Evolutionary conservation across 106 monocot species (phyloP).

Genomic region (Narthecium ossifragum): DNA sequence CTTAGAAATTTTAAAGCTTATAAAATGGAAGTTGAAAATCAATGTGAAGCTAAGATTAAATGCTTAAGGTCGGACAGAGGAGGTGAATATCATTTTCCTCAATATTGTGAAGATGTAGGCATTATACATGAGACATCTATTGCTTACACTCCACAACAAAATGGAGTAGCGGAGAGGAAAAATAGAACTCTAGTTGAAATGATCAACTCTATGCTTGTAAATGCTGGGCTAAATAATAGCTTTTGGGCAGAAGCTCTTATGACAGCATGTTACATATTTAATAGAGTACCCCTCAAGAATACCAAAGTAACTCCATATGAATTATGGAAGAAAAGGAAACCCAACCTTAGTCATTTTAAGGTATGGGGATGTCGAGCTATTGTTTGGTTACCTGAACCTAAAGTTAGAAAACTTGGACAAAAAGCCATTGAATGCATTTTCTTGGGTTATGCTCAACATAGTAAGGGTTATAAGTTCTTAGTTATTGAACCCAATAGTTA

Average conservation of each 20-base stretch:
- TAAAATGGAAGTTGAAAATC: neutral
- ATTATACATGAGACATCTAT: neutral
- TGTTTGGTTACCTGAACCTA: neutral
- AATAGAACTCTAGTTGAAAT: neutral
- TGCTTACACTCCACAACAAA: neutral
- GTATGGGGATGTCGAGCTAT: neutral
- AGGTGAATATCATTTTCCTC: neutral
- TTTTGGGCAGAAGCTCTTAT: neutral
- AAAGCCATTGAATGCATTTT: too few relatives aligned
- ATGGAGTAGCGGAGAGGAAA: neutral
- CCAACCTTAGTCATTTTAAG: neutral
- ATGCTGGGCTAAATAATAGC: neutral
- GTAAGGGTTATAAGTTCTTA: too few relatives aligned
- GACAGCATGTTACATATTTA: neutral
- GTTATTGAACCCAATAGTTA: too few relatives aligned
- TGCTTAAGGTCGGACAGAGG: neutral
- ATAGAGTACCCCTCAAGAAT: neutral
- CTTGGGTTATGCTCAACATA: too few relatives aligned
- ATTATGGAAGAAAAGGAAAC: neutral
- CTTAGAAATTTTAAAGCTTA: neutral
- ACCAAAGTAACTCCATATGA: neutral
- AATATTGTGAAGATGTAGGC: neutral
- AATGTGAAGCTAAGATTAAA: neutral
- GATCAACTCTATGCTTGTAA: neutral
- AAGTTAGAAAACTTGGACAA: neutral